Evolutionary conservation across 2,329 filamentous ascomycete genomes (phyloP), one percentile per base, ranked within the genome.

Genomic region (Colletotrichum zoysiae): DNA sequence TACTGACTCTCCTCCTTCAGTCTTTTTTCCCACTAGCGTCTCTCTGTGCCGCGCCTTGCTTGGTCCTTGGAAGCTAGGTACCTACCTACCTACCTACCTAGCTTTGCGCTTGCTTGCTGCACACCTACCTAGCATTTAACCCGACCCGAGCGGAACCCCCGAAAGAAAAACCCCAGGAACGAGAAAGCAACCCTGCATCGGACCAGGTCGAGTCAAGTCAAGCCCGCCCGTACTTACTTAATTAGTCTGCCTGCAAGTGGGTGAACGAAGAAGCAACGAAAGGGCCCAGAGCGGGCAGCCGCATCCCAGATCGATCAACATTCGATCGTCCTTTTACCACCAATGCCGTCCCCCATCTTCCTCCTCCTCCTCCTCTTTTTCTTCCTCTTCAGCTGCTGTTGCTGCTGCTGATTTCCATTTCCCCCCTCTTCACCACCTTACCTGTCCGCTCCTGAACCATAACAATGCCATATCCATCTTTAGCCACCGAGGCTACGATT

Each of bases 401-500:
- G 18, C 18, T n/a, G 18, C 44, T n/a, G 23, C 40, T 55, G 12
- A 12, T n/a, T 33, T 35, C 33, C 42, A 14, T 23, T 44, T 40
- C 16, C 42, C n/a, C 23, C 35, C 68, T 18, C 26, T 20, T 55
- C 5, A 55, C 40, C 40, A 18, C 12, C 38, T 8, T 3, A 16
- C 11, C 6, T 16, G 23, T 23, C 51, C 48, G 5, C 30, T 18
- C 18, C 42, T 56, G 55, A 65, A 44, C 46, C 46, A 70, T 38
- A 72, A 70, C 46, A 58, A 72, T 72, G 70, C 60, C 26, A 65
- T 65, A 23, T 67, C 55, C 59, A 55, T 70, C 69, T 48, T 65
- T 65, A 51, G 70, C 70, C 69, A 69, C 69, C 48, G 65, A 70
- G 59, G 65, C 70, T 70, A 62, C 59, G 23, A 60, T 70, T 35